Base-by-base conservation (phyloP, 352 stramenopile species). In the Phytophthora macrochlamydospora region DNA sequence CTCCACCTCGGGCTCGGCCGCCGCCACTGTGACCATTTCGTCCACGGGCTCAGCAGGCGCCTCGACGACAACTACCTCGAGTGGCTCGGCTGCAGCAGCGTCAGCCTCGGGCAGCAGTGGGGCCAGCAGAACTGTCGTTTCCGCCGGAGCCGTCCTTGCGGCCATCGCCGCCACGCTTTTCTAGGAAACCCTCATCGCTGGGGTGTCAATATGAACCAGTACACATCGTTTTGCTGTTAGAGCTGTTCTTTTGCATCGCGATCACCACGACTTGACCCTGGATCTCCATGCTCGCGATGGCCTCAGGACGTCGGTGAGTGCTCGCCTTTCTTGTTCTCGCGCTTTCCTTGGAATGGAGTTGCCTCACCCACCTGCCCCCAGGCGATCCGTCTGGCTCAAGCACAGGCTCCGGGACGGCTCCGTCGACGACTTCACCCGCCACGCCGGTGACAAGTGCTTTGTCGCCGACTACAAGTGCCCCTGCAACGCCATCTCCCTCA, bases 161-260 rank as follows among this genome's bases (percentile, higher is more conserved):
- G 68, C 65, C 24, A 54, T 71, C 18, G 61, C 54, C 33, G 65
- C 64, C 24, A 46, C 59, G 1, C 59, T 80, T 46, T 72, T 80
- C 58, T 80, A 80, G 68, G 51, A 57, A 24, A 24, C 18, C 18
- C 18, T 24, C 18, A 24, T 24, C 18, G 18, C 18, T 24, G 18
- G 18, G 18, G 18, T 24, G 18, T 24, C 18, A 24, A 24, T 24
- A 24, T 24, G 18, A 24, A 24, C 18, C 18, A 24, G 18, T 24
- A 24, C 18, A 24, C 18, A 49, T 58, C 62, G 35, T 63, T 53
- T 42, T 62, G 38, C 30, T 52, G 53, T 48, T 53, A 14, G 51
- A n/a, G 4, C 3, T 11, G 35, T 11, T 40, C 35, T 40, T 40
- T 40, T 49, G 6, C 50, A 14, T 13, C n/a, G 53, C 50, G 14